Base-by-base conservation (phyloP, 2,329 filamentous ascomycete genomes). In the Fusarium tanahbumbuense region DNA sequence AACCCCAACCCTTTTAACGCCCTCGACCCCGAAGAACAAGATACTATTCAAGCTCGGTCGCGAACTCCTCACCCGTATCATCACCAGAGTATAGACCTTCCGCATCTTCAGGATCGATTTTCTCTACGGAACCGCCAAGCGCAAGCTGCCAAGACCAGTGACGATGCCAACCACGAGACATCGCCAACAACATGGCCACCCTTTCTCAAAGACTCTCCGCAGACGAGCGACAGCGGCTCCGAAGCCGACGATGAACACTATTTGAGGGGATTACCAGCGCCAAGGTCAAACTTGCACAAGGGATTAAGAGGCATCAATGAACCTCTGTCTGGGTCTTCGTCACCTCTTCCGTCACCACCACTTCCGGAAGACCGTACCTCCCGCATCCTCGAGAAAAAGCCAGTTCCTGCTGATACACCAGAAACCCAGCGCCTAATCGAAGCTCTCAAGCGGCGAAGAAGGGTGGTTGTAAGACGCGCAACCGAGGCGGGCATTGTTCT, bases 191-290 rank as follows among this genome's bases (percentile, higher is more conserved):
- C 60, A n/a, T 74, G 63, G 50, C 65, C 73, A n/a, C 71, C 75
- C 46, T 80, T 83, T 67, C 78, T 82, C 61, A 85, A 83, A 68
- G 85, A 87, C 54, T 88, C 87, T 7, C 84, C 86, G 2, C 86
- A 89, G 3, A 88, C 88, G 13, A 97, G 93, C 78, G 94, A 97
- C 73, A 97, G 94, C 78, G 95, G 95, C 25, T 97, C 94, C 20
- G 95, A 98, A 78, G 95, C 95, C 41, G 95, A 98, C 75, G 95
- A 98, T 81, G 95, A 98, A 79, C 92, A 94, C 68, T 91, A 95
- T 72, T 84, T 97, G 60, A 96, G 92, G 78, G 92, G 94, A 1
- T 82, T 98, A 23, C 94, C 95, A 2, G 93, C 94, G 5, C 92
- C 94, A 4, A 91, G 86, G n/a, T 73, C 86, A 11, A 87, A 89